Percentiles rank a stretch among this genome's conserved stretches.
Conservation (phyloP, 2,329 filamentous ascomycete species). For the Elsinoe fawcettii region DNA sequence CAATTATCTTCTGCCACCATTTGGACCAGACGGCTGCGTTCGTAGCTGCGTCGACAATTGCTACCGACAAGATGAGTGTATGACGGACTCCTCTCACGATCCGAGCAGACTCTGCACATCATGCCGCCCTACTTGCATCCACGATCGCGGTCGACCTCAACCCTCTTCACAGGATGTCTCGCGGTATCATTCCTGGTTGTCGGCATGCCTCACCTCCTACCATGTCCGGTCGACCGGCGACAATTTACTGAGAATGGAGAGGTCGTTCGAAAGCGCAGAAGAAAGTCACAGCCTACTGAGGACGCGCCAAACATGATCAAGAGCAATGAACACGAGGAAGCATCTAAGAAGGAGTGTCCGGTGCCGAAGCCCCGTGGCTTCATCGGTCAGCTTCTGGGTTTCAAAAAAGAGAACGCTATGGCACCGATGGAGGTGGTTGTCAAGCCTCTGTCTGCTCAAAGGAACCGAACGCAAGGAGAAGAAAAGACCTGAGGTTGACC, state of each 20-base stretch:
- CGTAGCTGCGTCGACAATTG: too few species aligned
- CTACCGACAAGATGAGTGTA: not conserved
- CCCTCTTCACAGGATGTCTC: slow-evolving; percentile 89
- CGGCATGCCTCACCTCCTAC: slow-evolving; percentile 78
- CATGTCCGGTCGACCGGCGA: slow-evolving; percentile 73
- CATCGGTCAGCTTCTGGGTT: slow-evolving; percentile 67
- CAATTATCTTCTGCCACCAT: not conserved
- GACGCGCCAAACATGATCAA: slow-evolving; percentile 12
- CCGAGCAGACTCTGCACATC: slow-evolving; percentile 13
- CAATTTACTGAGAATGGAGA: slow-evolving; percentile 64
- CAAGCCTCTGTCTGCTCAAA: not conserved
- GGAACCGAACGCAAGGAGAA: not conserved
- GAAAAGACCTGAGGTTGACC: not conserved
- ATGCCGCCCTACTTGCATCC: slow-evolving; percentile 88
- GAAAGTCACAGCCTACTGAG: slow-evolving; percentile 10
- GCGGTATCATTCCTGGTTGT: slow-evolving; percentile 88
- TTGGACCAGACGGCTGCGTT: not conserved
- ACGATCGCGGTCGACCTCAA: slow-evolving; percentile 84
- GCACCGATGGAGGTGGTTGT: not conserved
- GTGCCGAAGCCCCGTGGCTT: slow-evolving; percentile 82
- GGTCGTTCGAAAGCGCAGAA: slow-evolving; percentile 33
- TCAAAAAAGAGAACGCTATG: slow-evolving; percentile 31
- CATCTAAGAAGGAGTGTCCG: slow-evolving; percentile 65
- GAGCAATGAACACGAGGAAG: slow-evolving; percentile 5
- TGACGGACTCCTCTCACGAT: not conserved